phyloP scores from a whole-genome alignment of 1,139 yeast genomes.

The Geotrichum aggregatum region DNA sequence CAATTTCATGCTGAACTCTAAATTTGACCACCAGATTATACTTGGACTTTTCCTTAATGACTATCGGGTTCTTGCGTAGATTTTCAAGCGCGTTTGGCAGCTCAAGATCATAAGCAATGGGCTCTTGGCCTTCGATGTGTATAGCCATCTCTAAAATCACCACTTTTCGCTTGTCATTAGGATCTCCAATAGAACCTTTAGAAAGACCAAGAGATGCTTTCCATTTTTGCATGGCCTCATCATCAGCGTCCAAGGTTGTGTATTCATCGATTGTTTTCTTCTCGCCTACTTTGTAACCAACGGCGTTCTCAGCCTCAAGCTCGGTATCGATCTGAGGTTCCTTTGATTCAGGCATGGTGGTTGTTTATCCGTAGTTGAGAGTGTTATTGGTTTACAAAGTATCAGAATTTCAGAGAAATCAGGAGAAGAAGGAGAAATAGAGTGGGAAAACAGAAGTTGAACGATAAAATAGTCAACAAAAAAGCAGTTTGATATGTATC shows the following conservation, averaged over 20 bases:
- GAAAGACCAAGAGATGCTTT: conserved; percentile 76
- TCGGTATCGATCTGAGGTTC: conserved; percentile 21
- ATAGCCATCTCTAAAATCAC: conserved; percentile 75
- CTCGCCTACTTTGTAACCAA: conserved; percentile 64
- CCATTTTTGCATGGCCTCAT: conserved; percentile 89
- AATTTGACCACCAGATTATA: conserved; percentile 73
- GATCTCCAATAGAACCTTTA: conserved; percentile 49
- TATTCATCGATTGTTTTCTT: conserved; percentile 86
- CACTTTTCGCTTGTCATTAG: conserved; percentile 72
- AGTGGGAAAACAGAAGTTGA: not conserved
- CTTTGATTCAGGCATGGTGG: conserved; percentile 11
- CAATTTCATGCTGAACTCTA: conserved; percentile 84
- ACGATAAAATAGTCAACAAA: not conserved
- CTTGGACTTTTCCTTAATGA: conserved; percentile 71
- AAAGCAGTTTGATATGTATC: not conserved
- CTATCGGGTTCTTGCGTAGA: conserved; percentile 56
- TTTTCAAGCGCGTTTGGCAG: conserved; percentile 37
- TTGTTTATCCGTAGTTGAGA: too few species aligned
- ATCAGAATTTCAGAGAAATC: not conserved
- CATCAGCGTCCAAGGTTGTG: conserved; percentile 76
- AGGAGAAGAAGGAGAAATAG: not conserved
- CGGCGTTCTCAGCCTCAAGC: conserved; percentile 21
- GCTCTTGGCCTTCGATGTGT: conserved; percentile 55
- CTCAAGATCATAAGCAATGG: conserved; percentile 54
- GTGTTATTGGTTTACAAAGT: not conserved